A percentile compares a stretch with the other conserved stretches of the same genome.
Evolutionary conservation across 139 green algal genomes (phyloP).

Genomic region (Mesotaenium endlicherianum): DNA sequence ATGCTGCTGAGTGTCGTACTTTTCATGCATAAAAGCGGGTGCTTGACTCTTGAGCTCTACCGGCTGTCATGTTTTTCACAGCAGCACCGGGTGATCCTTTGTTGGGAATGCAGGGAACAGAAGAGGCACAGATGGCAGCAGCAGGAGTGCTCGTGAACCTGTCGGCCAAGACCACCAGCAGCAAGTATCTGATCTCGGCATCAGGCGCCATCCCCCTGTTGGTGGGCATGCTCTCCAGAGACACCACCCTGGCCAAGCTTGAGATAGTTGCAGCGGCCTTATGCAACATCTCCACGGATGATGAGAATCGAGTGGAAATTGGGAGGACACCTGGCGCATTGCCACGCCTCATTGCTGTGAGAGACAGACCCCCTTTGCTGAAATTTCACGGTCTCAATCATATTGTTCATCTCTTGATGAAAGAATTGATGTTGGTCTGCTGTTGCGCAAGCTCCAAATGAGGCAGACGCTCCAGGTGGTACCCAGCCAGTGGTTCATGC

Average conservation of each 20-base stretch:
- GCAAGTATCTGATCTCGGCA: constrained; percentile 36
- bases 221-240: constrained; percentile 14
- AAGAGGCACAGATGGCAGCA: constrained; percentile 15
- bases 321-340: no score
- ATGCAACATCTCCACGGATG: constrained; percentile 21
- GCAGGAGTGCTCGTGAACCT: constrained; percentile 24
- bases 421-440: no score
- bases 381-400: no score
- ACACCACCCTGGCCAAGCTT: no score
- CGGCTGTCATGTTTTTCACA: neutral
- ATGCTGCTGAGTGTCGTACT: neutral
- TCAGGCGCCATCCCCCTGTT: constrained; percentile 1
- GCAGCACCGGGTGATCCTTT: neutral
- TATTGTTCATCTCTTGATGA: no score
- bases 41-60: neutral
- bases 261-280: constrained; percentile 24
- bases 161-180: constrained; percentile 32
- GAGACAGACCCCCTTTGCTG: no score
- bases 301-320: constrained; percentile 41
- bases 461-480: no score
- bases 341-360: no score
- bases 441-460: no score
- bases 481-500: no score
- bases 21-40: neutral
- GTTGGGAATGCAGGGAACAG: constrained; percentile 3